These are phyloP conservation scores for Mrakia frigida DNA, from an alignment of 768 basidiomycete species.

Conservation along the genomic window DNA sequence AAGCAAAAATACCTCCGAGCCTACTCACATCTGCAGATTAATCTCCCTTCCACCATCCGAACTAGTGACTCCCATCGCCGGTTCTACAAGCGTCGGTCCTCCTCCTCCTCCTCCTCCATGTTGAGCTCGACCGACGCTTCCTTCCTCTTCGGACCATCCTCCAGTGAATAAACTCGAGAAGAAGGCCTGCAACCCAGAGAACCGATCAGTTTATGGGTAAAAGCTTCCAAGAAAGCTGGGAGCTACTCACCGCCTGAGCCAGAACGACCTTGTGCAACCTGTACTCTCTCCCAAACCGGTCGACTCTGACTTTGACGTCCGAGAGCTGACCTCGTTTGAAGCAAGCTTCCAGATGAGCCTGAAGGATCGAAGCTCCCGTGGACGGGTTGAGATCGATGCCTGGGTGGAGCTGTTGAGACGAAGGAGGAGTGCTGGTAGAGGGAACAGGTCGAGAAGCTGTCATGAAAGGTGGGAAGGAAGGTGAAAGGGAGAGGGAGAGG, in stretches of 20 bases:
- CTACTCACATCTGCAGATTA: conserved; percentile 23
- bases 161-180: conserved; percentile 78
- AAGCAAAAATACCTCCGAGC: too few relatives aligned
- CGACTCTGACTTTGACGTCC: conserved; percentile 71
- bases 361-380: neutral
- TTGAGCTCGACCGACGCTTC: too few relatives aligned
- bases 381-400: neutral
- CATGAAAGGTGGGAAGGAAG: neutral
- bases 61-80: conserved; percentile 7
- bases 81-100: neutral
- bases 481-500: too few relatives aligned
- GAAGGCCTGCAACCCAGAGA: conserved; percentile 60
- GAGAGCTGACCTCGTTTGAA: conserved; percentile 1
- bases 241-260: conserved; percentile 67
- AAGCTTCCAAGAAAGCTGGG: too few relatives aligned
- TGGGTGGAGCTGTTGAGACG: neutral
- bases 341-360: conserved; percentile 6
- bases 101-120: neutral
- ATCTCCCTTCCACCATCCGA: conserved; percentile 36
- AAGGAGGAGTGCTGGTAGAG: neutral
- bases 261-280: conserved; percentile 77
- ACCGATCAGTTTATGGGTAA: too few relatives aligned
- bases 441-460: neutral
- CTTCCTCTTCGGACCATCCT: conserved; percentile 39
- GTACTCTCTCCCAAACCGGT: conserved; percentile 68